A percentile compares a stretch with the other conserved stretches of the same genome.
These are phyloP conservation scores for Tilletia walkeri DNA, from an alignment of 1,284 basidiomycete species.

Conservation along the genomic window DNA sequence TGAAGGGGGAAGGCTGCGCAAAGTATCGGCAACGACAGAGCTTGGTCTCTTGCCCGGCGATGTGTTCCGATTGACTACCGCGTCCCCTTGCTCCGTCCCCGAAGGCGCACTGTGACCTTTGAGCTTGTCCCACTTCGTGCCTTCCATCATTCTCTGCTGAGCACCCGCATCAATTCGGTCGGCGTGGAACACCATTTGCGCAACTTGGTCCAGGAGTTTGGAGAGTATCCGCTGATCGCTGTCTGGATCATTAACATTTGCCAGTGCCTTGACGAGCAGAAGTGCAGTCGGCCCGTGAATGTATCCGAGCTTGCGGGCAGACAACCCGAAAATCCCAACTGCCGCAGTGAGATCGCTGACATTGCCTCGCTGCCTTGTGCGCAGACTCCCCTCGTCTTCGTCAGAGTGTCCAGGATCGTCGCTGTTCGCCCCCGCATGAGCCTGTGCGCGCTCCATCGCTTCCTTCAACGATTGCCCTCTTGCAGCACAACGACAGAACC, in stretches of 20 bases:
- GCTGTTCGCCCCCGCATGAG: neutral
- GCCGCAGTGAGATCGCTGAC: conserved; percentile 3
- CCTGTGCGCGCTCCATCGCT: neutral
- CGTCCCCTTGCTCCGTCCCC: too few relatives aligned
- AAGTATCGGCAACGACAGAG: too few relatives aligned
- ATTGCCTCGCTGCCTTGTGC: neutral
- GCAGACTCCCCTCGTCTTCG: neutral
- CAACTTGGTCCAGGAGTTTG: neutral
- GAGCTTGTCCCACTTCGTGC: too few relatives aligned
- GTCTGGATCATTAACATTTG: neutral
- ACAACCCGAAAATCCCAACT: neutral
- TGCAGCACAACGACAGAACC: conserved; percentile 15
- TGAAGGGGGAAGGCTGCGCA: too few relatives aligned
- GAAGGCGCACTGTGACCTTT: too few relatives aligned
- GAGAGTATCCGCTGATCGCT: neutral
- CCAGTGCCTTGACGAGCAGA: neutral
- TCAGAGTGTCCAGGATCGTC: neutral
- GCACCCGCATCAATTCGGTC: conserved; percentile 7
- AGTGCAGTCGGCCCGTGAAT: neutral
- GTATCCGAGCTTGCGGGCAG: neutral
- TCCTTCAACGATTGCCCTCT: conserved; percentile 10
- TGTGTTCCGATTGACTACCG: too few relatives aligned
- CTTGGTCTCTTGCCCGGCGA: too few relatives aligned
- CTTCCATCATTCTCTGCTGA: neutral
- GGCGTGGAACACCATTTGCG: neutral